Evolutionary conservation across 495 filamentous ascomycete genomes (phyloP), one percentile per base, ranked within the genome.

Genomic region (Penicillium lividum): DNA sequence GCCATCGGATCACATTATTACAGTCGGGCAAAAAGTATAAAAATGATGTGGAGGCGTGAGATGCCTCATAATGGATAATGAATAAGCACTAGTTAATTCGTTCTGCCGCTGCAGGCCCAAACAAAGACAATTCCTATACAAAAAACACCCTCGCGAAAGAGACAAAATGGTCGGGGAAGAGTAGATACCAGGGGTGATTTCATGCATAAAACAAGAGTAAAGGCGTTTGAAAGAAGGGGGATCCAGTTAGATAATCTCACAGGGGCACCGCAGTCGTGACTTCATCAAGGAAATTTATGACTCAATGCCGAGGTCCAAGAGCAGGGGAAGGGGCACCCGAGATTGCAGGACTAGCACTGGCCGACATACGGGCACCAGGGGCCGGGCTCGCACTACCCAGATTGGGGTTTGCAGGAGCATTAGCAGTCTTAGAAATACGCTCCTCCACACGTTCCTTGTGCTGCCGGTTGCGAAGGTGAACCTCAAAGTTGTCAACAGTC

Each of bases 401-500:
- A 28, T 56, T 49, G 29, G 52, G 50, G 36, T 45, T 34, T 5
- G 27, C 48, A 16, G 58, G 55, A 5, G 48, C 29, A 34, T 57
- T 57, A 10, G 55, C 65, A 27, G 46, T 56, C 53, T 64, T 69
- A 1, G 57, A 54, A 11, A 80, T 53, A 34, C 87, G 75, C 59
- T 75, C 73, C 68, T 88, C 85, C 29, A 96, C 92, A 57, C 79
- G 83, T 65, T 90, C 84, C 66, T 87, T 85, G 76, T 97, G 94
- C 22, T 80, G 71, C 38, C 85, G 74, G 72, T 95, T 94, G 63
- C 84, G 87, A n/a, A 96, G 76, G 74, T 97, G 92, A 6, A 93
- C 86, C 73, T 93, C 88, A 56, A 97, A 97, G 66, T 94, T 92
- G n/a, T 86, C 86, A 10, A 92, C 87, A 0, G 92, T 91, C 66